These are phyloP conservation scores for Fusarium denticulatum DNA, from an alignment of 2,329 filamentous ascomycete genomes.

Conservation along the genomic window DNA sequence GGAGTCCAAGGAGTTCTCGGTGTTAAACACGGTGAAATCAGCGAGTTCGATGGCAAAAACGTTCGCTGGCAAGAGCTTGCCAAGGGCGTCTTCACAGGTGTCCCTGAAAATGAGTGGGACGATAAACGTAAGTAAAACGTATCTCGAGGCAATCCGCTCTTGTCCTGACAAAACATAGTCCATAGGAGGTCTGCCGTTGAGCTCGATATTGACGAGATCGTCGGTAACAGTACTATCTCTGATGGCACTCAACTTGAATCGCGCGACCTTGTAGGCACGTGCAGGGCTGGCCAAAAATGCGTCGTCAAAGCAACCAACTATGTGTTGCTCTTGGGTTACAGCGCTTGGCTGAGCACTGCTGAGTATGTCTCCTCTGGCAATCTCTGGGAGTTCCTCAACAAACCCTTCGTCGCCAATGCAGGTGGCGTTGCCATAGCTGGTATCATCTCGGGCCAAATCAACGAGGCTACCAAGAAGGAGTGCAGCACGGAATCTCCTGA, in stretches of 20 bases:
- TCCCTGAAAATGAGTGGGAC: background rate
- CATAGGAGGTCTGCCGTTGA: background rate
- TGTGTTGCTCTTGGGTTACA: background rate
- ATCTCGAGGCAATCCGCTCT: accelerated
- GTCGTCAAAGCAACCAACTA: background rate
- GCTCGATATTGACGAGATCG: background rate
- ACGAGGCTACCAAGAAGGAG: background rate
- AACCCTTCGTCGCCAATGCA: background rate
- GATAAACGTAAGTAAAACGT: background rate
- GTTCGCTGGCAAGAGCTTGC: background rate
- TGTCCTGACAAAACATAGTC: background rate
- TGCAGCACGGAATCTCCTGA: background rate
- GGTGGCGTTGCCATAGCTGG: background rate
- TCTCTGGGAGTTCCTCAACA: background rate
- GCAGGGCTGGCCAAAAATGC: background rate
- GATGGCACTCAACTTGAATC: background rate
- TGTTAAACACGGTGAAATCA: background rate
- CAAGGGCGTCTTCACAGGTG: background rate
- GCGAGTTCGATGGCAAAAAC: background rate
- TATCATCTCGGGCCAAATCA: background rate
- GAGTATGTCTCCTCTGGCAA: background rate
- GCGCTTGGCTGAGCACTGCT: background rate
- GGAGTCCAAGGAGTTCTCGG: background rate
- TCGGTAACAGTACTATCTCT: background rate
- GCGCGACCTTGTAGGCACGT: background rate